Conservation (phyloP, 495 filamentous ascomycete species). For the Staphylotrichum tortipilum region DNA sequence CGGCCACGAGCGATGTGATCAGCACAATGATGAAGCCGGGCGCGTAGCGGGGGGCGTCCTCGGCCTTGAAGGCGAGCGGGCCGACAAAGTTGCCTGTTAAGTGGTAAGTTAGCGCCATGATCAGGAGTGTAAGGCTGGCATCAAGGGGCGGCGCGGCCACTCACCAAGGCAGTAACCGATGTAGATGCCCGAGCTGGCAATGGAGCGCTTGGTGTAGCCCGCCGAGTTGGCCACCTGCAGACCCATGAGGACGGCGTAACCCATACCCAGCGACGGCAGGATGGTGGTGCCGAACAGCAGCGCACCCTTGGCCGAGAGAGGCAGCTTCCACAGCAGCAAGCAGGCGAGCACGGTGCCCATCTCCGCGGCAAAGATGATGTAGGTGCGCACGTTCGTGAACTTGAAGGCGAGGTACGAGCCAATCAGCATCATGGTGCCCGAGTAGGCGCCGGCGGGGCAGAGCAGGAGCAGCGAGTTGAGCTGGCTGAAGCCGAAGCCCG, state of each 20-base stretch:
- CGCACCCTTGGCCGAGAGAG: slow-evolving; percentile 24
- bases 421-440: slow-evolving; percentile 29
- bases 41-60: slow-evolving; percentile 27
- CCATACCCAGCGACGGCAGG: slow-evolving; percentile 17
- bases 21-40: slow-evolving; percentile 33
- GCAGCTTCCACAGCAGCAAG: slow-evolving; percentile 31
- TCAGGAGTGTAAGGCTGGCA: too few species aligned
- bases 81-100: slow-evolving; percentile 29
- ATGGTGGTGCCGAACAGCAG: slow-evolving; percentile 36
- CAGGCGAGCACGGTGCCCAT: not conserved
- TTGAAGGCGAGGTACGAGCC: slow-evolving; percentile 28
- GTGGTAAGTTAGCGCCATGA: too few species aligned
- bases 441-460: slow-evolving; percentile 32
- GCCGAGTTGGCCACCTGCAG: slow-evolving; percentile 40
- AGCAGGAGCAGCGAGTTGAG: slow-evolving; percentile 38
- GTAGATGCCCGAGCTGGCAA: slow-evolving; percentile 31
- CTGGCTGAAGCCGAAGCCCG: slow-evolving; percentile 36
- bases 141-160: not conserved
- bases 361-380: not conserved
- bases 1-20: slow-evolving; percentile 26
- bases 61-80: slow-evolving; percentile 27
- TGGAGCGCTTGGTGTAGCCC: slow-evolving; percentile 36
- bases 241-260: slow-evolving; percentile 29
- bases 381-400: not conserved
- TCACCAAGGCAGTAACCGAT: slow-evolving; percentile 37